Percentiles rank a stretch among this genome's conserved stretches.
phyloP scores from a whole-genome alignment of 2,329 filamentous ascomycete species.

The Aspergillus versicolor region DNA sequence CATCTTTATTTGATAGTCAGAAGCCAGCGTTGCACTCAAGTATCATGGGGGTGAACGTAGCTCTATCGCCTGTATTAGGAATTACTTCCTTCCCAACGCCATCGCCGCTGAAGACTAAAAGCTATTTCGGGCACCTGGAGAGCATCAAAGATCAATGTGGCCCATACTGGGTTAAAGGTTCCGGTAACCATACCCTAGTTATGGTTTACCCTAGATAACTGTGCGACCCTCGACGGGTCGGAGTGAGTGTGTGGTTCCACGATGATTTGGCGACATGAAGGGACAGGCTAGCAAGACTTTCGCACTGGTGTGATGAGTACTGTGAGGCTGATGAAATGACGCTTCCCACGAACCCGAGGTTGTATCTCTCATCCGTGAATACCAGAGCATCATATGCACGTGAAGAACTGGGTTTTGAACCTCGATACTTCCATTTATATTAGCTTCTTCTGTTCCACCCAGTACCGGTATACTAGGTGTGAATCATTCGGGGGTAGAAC shows the following conservation, averaged over 20 bases:
- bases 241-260: slow-evolving; percentile 17
- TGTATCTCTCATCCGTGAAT: slow-evolving; percentile 11
- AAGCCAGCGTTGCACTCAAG: too few species aligned
- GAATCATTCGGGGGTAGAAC: background rate
- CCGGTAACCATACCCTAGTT: slow-evolving; percentile 1
- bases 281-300: slow-evolving; percentile 11
- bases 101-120: background rate
- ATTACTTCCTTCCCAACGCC: background rate
- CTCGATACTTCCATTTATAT: slow-evolving; percentile 9
- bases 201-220: slow-evolving; percentile 4
- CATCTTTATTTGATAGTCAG: background rate
- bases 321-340: slow-evolving; percentile 19
- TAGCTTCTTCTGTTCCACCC: background rate
- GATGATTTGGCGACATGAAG: slow-evolving; percentile 10
- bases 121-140: background rate
- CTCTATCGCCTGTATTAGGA: background rate
- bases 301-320: slow-evolving; percentile 3
- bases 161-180: background rate
- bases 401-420: slow-evolving; percentile 8
- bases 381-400: slow-evolving; percentile 7
- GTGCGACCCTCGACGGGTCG: slow-evolving; percentile 19
- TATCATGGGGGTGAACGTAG: background rate
- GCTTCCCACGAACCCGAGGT: slow-evolving; percentile 7
- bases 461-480: background rate
- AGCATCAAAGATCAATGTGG: background rate